phyloP scores from a whole-genome alignment of 2,329 filamentous ascomycete species.

The Paracorniculantispora psalliotae region DNA sequence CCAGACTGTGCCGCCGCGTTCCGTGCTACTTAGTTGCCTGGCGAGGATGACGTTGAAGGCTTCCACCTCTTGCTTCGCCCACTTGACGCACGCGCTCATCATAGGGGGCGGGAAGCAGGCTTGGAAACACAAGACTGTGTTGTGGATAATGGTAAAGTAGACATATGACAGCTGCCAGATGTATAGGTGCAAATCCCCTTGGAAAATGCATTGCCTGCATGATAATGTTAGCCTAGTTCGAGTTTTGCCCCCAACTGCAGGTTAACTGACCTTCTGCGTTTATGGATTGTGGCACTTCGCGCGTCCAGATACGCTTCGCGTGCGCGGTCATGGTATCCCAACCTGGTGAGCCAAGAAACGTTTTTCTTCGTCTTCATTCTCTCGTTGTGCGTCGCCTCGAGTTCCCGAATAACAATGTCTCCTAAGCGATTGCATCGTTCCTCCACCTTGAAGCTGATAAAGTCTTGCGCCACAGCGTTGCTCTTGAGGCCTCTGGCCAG shows the following conservation, averaged over 20 bases:
- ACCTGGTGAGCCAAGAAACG: constrained; percentile 74
- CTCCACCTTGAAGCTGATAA: constrained; percentile 87
- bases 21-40: constrained; percentile 81
- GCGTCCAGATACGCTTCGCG: constrained; percentile 81
- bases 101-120: constrained; percentile 77
- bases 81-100: constrained; percentile 93
- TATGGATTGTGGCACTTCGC: constrained; percentile 71
- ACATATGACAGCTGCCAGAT: constrained; percentile 94
- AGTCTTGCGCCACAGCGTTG: constrained; percentile 82
- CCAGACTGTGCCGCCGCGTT: constrained; percentile 72
- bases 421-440: constrained; percentile 76
- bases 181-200: constrained; percentile 86
- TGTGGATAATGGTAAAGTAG: constrained; percentile 90
- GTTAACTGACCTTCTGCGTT: constrained; percentile 66
- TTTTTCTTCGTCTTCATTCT: constrained; percentile 73
- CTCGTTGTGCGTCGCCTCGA: constrained; percentile 74
- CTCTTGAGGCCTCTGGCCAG: constrained; percentile 77
- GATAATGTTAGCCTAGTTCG: neutral
- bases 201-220: constrained; percentile 82
- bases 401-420: constrained; percentile 67
- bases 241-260: neutral
- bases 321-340: constrained; percentile 87
- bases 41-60: constrained; percentile 79
- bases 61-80: constrained; percentile 95
- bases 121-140: constrained; percentile 87